phyloP scores from a whole-genome alignment of 2,329 filamentous ascomycete genomes.

The Neofusicoccum umdonicola region DNA sequence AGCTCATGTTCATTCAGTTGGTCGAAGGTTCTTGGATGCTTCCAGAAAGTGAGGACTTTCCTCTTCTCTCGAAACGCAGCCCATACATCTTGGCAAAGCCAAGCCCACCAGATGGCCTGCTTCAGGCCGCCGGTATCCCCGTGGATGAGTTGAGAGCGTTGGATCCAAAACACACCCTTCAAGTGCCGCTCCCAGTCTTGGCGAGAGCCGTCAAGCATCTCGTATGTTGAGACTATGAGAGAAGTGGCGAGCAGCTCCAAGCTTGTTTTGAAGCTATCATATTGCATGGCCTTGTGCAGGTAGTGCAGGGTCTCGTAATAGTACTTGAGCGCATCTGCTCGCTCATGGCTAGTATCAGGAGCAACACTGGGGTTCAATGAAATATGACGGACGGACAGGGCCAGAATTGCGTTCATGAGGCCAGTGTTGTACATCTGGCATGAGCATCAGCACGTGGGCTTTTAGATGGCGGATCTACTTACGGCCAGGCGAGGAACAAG shows the following conservation, averaged over 20 bases:
- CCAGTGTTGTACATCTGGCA: constrained; percentile 52
- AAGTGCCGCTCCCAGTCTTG: constrained; percentile 62
- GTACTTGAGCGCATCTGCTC: constrained; percentile 47
- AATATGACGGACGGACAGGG: constrained; percentile 53
- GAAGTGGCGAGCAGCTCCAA: constrained; percentile 59
- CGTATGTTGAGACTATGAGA: constrained; percentile 61
- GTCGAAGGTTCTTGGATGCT: constrained; percentile 49
- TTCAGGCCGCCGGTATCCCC: constrained; percentile 57
- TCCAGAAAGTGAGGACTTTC: constrained; percentile 58
- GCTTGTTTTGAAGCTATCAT: constrained; percentile 56
- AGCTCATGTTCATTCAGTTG: constrained; percentile 55
- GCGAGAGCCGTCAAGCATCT: constrained; percentile 61
- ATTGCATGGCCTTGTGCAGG: constrained; percentile 58
- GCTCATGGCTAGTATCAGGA: constrained; percentile 24
- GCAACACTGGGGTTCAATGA: constrained; percentile 36
- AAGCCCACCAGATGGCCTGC: constrained; percentile 63
- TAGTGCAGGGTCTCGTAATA: constrained; percentile 65
- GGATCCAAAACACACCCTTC: constrained; percentile 66
- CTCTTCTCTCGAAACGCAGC: constrained; percentile 60
- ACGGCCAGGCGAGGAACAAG: constrained; percentile 29
- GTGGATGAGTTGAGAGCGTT: constrained; percentile 60
- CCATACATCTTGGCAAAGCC: constrained; percentile 66
- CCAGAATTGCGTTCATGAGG: constrained; percentile 58
- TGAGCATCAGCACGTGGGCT: neutral
- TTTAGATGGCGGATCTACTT: neutral